Conservation (phyloP, 2,329 filamentous ascomycete species). For the Plenodomus lindquistii region DNA sequence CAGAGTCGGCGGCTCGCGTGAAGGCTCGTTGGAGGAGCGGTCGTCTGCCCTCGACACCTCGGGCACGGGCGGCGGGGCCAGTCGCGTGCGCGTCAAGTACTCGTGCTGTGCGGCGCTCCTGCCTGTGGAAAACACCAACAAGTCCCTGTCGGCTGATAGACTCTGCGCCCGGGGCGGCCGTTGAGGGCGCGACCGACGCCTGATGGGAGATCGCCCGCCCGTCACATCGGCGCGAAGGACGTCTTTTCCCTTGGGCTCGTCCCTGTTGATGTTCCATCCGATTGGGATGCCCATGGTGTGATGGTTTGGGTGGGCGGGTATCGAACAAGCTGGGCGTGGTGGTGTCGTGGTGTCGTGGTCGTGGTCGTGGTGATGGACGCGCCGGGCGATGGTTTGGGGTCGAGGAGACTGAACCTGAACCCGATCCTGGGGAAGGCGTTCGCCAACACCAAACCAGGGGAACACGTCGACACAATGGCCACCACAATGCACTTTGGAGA, state of each 20-base stretch:
- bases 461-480: background rate
- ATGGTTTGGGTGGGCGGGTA: constrained; percentile 17
- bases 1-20: constrained; percentile 16
- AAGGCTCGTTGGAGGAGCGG: constrained; percentile 19
- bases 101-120: no score
- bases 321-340: constrained; percentile 6
- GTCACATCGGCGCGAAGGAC: constrained; percentile 57
- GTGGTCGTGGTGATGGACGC: constrained; percentile 19
- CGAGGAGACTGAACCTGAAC: constrained; percentile 31
- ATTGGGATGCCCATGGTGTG: constrained; percentile 57
- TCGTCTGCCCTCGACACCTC: constrained; percentile 29
- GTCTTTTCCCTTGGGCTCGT: constrained; percentile 49
- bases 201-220: constrained; percentile 61
- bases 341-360: constrained; percentile 5
- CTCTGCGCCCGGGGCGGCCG: constrained; percentile 24
- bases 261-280: constrained; percentile 53
- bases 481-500: no score
- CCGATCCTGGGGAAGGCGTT: constrained; percentile 13
- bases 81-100: constrained; percentile 26
- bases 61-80: constrained; percentile 39
- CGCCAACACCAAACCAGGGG: background rate
- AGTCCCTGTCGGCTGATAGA: constrained; percentile 22
- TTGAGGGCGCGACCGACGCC: constrained; percentile 50
- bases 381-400: constrained; percentile 8
- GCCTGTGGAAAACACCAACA: constrained; percentile 16